Evolutionary conservation across 352 stramenopile genomes (phyloP).

Genomic region (Globisporangium emineosum): DNA sequence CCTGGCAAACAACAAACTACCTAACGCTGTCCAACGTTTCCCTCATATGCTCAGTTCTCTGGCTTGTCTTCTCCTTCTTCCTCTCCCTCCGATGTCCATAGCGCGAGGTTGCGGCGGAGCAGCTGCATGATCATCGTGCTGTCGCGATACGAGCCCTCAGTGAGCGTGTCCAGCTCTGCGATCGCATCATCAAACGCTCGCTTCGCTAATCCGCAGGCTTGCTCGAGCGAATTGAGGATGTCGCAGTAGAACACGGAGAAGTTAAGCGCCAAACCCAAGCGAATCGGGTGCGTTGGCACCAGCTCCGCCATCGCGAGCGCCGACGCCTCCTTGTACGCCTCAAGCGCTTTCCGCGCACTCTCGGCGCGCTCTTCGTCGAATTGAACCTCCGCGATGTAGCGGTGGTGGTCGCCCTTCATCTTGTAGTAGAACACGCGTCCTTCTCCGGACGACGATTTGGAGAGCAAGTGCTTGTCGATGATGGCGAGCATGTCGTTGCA

Average conservation of each 20-base stretch:
- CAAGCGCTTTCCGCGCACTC: slow-evolving; percentile 80
- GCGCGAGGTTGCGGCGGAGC: slow-evolving; percentile 98
- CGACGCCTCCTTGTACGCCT: slow-evolving; percentile 90
- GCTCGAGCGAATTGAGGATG: slow-evolving; percentile 96
- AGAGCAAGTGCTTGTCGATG: slow-evolving; percentile 96
- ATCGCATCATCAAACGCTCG: slow-evolving; percentile 99
- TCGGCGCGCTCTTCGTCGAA: slow-evolving; percentile 95
- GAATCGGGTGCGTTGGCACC: slow-evolving; percentile 92
- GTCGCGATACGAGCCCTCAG: slow-evolving; percentile 99
- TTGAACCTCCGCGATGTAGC: slow-evolving; percentile 99
- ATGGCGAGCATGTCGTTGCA: slow-evolving; percentile 98
- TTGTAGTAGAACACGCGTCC: slow-evolving; percentile 99
- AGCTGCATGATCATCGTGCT: slow-evolving; percentile 99
- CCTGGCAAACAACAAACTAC: background rate
- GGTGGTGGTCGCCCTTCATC: slow-evolving; percentile 99
- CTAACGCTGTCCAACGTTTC: background rate
- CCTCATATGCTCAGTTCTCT: background rate
- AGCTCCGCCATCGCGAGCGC: slow-evolving; percentile 38
- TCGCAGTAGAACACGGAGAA: slow-evolving; percentile 99
- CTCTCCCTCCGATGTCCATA: slow-evolving; percentile 88
- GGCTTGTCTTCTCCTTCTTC: slow-evolving; percentile 72
- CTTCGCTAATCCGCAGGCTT: slow-evolving; percentile 93
- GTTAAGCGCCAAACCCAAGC: slow-evolving; percentile 98
- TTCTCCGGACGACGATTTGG: slow-evolving; percentile 97
- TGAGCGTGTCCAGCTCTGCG: slow-evolving; percentile 98